Base-by-base conservation (phyloP, 306 rosid genomes). In the Acacia confusa region DNA sequence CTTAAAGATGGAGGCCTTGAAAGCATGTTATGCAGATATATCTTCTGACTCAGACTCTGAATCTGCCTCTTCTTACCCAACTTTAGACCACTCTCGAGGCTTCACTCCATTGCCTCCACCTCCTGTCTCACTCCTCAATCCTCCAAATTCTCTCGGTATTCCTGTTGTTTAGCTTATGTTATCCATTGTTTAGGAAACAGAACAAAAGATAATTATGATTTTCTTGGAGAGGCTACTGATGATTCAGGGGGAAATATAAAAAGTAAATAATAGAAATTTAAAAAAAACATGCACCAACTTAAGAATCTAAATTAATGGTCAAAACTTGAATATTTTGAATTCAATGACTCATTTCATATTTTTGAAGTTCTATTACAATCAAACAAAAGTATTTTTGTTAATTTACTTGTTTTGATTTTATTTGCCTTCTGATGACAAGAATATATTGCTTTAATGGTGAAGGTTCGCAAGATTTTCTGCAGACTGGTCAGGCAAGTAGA, bases 11-110 rank as follows among this genome's bases (percentile, higher is more conserved):
- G 98, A 95, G 44, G 97, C 98, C 66, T 68, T 93, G 82, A 82
- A 60, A 70, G 86, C 92, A 25, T 88, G 93, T 28, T 95, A 93
- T 76, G 97, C 97, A 24, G 92, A 86, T 80, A 76, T 81, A 22
- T 87, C 90, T 43, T 94, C 97, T 61, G 94, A 88, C 70, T 84
- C 95, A 0, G 97, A 88, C 77, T 72, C 84, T 22, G 94, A 93
- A 47, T 78, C 88, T 28, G 71, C 79, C 36, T 76, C 82, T 79
- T 77, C 85, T 28, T 20, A 27, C 70, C 80, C 83, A 69, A 58
- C 86, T 4, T 22, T 27, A 50, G 72, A 53, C 55, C 30, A 11
- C 36, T 79, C 83, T 1, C 24, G 52, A 70, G 84, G 20, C 44
- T 68, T 12, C 25, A 83, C 75, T 2, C 82, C 76, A 16, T 79